phyloP scores from a whole-genome alignment of 371 early-diverging fungal genomes.

The Haplosporangium sp. region DNA sequence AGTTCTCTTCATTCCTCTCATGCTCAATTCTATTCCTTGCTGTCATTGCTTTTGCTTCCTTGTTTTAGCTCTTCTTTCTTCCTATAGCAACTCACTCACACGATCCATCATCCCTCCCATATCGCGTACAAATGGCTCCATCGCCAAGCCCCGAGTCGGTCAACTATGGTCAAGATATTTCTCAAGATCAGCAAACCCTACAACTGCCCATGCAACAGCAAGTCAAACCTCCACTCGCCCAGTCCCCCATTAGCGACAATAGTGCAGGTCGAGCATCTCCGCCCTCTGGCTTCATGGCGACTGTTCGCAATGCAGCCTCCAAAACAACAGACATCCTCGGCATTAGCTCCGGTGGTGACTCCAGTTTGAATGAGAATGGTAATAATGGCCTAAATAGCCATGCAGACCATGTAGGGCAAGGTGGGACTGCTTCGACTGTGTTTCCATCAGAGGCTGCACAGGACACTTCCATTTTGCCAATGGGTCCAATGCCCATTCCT shows the following conservation, averaged over 20 bases:
- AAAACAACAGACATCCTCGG: constrained; percentile 12
- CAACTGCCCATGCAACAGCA: not conserved
- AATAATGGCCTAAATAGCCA: not conserved
- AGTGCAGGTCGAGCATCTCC: not conserved
- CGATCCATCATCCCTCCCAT: not conserved
- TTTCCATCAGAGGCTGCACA: not conserved
- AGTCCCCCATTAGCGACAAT: not conserved
- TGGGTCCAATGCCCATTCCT: not conserved
- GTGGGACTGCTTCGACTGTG: constrained; percentile 3
- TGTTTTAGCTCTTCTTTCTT: not conserved
- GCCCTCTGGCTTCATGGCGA: not conserved
- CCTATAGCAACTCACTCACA: not conserved
- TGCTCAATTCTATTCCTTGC: too few relatives aligned
- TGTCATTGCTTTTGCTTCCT: too few relatives aligned
- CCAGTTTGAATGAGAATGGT: not conserved
- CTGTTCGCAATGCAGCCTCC: constrained; percentile 7
- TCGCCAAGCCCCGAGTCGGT: not conserved
- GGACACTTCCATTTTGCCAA: not conserved
- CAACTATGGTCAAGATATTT: not conserved
- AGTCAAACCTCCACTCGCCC: not conserved
- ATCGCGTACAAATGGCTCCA: not conserved
- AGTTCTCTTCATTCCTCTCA: too few relatives aligned
- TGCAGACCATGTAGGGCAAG: not conserved
- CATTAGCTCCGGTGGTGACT: not conserved
- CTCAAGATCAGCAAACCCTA: too few relatives aligned